These are phyloP conservation scores for Calcarisporium arbuscula DNA, from an alignment of 2,329 filamentous ascomycete species.

Conservation along the genomic window DNA sequence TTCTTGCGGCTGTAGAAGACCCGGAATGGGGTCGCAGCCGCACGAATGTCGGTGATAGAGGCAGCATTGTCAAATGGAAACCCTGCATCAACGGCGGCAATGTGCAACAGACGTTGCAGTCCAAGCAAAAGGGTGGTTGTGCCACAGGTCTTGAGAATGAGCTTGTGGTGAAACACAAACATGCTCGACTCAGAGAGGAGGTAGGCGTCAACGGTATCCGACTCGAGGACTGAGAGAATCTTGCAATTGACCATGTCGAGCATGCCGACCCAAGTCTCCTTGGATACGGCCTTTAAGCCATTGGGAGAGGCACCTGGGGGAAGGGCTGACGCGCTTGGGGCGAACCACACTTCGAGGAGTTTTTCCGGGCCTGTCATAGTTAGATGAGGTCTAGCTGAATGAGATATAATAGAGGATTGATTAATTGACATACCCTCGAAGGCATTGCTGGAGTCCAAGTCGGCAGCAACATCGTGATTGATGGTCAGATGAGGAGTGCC, in stretches of 20 bases:
- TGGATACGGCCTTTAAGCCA: slow-evolving; percentile 79
- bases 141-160: slow-evolving; percentile 96
- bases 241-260: slow-evolving; percentile 98
- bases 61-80: slow-evolving; percentile 74
- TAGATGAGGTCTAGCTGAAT: slow-evolving; percentile 2
- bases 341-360: slow-evolving; percentile 97
- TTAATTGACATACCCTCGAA: slow-evolving; percentile 65
- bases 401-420: neutral
- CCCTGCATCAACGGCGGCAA: slow-evolving; percentile 81
- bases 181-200: slow-evolving; percentile 98
- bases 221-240: slow-evolving; percentile 88
- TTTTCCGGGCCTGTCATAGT: slow-evolving; percentile 73
- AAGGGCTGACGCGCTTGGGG: slow-evolving; percentile 67
- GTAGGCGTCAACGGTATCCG: slow-evolving; percentile 92
- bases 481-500: slow-evolving; percentile 89
- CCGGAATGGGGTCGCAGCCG: slow-evolving; percentile 82
- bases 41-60: slow-evolving; percentile 58
- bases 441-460: slow-evolving; percentile 90
- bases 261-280: slow-evolving; percentile 91
- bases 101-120: slow-evolving; percentile 84
- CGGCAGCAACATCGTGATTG: slow-evolving; percentile 88
- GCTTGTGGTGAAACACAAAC: slow-evolving; percentile 99
- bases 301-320: slow-evolving; percentile 63
- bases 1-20: slow-evolving; percentile 99
- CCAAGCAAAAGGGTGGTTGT: slow-evolving; percentile 91